These are phyloP conservation scores for Cenchrus purpureus DNA, from an alignment of 176 grass and related monocot genomes.

Conservation along the genomic window DNA sequence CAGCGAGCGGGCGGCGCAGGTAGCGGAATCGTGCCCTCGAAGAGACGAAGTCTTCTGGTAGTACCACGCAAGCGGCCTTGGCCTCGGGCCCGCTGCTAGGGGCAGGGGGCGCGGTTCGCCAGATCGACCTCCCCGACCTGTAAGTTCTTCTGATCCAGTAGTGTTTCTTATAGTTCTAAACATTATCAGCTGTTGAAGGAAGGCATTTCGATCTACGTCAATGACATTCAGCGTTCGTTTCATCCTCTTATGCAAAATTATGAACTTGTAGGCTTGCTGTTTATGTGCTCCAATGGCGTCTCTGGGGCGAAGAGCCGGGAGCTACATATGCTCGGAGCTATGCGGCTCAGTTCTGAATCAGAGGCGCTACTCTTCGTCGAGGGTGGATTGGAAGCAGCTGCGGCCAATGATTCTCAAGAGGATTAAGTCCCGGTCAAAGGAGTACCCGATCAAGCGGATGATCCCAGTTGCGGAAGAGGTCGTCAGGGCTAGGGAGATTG, in stretches of 20 bases:
- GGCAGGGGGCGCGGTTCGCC: background rate
- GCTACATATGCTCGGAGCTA: conserved; percentile 36
- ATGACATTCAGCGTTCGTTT: background rate
- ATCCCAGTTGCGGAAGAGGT: conserved; percentile 81
- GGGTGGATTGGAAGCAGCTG: conserved; percentile 82
- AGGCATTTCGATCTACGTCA: background rate
- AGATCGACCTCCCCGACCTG: conserved; percentile 14
- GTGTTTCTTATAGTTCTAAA: background rate
- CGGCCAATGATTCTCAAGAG: conserved; percentile 92
- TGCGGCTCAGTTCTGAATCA: conserved; percentile 36
- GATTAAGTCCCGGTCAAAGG: conserved; percentile 61
- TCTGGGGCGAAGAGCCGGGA: conserved; percentile 21
- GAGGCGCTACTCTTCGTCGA: conserved; percentile 60
- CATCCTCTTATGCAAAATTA: background rate
- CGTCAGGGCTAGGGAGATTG: conserved; percentile 57
- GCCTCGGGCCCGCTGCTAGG: conserved; percentile 13
- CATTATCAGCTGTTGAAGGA: background rate
- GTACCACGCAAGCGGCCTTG: background rate
- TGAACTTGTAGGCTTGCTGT: conserved; percentile 27
- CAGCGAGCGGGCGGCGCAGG: background rate
- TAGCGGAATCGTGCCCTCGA: background rate
- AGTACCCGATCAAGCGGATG: conserved; percentile 81
- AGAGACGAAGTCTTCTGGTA: background rate
- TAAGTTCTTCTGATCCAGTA: background rate
- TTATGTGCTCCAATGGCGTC: conserved; percentile 50